Evolutionary conservation across 805 yeast genomes (phyloP).

Genomic region (Yarrowia keelungensis): DNA sequence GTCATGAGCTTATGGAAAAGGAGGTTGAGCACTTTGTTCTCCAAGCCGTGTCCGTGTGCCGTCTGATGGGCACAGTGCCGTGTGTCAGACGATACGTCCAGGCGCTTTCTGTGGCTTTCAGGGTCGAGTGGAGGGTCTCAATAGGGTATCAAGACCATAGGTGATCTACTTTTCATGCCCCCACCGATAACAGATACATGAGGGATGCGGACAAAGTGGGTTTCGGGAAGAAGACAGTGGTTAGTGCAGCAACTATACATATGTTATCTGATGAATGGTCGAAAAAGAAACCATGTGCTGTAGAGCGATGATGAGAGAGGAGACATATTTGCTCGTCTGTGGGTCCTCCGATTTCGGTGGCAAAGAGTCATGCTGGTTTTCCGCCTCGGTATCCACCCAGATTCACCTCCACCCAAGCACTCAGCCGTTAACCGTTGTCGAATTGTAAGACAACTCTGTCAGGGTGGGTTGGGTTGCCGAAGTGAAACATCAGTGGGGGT

Average conservation of each 20-base stretch:
- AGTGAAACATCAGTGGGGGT: conserved; percentile 7
- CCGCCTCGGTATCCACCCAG: too few species aligned
- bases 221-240: conserved; percentile 9
- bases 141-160: too few species aligned
- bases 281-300: not conserved
- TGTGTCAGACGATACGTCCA: not conserved
- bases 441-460: not conserved
- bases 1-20: not conserved
- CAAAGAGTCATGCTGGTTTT: too few species aligned
- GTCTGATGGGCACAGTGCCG: not conserved
- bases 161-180: not conserved
- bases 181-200: conserved; percentile 6
- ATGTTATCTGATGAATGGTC: conserved; percentile 9
- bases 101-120: not conserved
- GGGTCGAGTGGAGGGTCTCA: too few species aligned
- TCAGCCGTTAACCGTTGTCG: not conserved
- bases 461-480: conserved; percentile 5
- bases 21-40: not conserved
- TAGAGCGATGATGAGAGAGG: not conserved
- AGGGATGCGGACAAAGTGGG: conserved; percentile 5
- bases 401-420: too few species aligned
- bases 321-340: conserved; percentile 1
- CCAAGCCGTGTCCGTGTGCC: not conserved
- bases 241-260: conserved; percentile 10
- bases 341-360: not conserved